phyloP scores from a whole-genome alignment of 1,284 basidiomycete species.

The Heterobasidion occidentale region DNA sequence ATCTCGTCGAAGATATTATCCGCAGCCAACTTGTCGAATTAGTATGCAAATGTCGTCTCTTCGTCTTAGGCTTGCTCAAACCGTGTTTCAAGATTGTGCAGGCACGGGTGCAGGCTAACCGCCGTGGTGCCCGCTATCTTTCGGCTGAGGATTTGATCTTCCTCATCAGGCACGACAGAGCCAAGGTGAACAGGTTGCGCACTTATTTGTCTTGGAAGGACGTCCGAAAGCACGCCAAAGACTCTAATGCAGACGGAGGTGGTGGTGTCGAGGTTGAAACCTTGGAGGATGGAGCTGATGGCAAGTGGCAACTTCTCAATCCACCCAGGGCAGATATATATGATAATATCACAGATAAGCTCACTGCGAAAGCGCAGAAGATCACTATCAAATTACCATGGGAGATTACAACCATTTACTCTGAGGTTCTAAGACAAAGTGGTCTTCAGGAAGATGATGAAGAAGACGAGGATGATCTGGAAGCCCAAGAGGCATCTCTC shows the following conservation, averaged over 20 bases:
- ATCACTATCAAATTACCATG: conserved; percentile 94
- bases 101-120: conserved; percentile 77
- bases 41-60: conserved; percentile 35
- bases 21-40: conserved; percentile 90
- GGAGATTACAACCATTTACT: conserved; percentile 91
- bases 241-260: conserved; percentile 71
- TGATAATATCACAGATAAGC: conserved; percentile 52
- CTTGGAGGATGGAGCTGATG: conserved; percentile 72
- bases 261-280: conserved; percentile 76
- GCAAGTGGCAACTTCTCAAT: conserved; percentile 24
- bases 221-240: conserved; percentile 92
- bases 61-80: neutral
- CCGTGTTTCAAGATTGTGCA: conserved; percentile 67
- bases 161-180: conserved; percentile 90
- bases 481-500: conserved; percentile 92
- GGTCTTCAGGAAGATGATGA: conserved; percentile 75
- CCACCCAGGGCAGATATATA: neutral
- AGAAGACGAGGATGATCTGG: conserved; percentile 93
- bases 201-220: conserved; percentile 99
- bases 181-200: conserved; percentile 87
- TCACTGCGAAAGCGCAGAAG: conserved; percentile 81
- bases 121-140: conserved; percentile 79
- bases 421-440: conserved; percentile 55
- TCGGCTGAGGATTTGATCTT: conserved; percentile 95
- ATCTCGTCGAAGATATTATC: conserved; percentile 94